Conservation (phyloP, 2,329 filamentous ascomycete species). For the Emmonsiellopsis sp. region DNA sequence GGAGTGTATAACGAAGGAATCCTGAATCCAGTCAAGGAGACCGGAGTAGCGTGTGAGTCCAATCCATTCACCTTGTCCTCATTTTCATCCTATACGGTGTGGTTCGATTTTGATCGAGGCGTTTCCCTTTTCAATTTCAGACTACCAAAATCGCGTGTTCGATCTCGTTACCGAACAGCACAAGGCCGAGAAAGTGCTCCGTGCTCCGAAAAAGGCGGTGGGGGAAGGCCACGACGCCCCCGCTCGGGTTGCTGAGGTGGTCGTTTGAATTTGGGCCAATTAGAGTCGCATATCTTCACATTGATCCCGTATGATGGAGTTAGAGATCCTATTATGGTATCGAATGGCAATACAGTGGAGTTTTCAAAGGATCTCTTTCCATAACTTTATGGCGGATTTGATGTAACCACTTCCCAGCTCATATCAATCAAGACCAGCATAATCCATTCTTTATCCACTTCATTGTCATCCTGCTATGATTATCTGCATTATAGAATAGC, state of each 20-base stretch:
- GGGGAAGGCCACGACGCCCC: not conserved
- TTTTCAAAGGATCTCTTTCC: too few relatives aligned
- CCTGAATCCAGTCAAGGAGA: slow-evolving; percentile 47
- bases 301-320: too few relatives aligned
- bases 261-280: too few relatives aligned
- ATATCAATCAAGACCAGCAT: too few relatives aligned
- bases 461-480: too few relatives aligned
- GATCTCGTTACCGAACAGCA: slow-evolving; percentile 37
- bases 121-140: slow-evolving; percentile 16
- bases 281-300: too few relatives aligned
- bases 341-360: too few relatives aligned
- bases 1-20: slow-evolving; percentile 48
- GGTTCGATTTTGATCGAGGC: not conserved
- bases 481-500: too few relatives aligned
- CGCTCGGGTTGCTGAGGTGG: not conserved
- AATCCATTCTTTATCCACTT: too few relatives aligned
- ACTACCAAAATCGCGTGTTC: slow-evolving; percentile 39
- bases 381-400: too few relatives aligned
- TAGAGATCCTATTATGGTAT: too few relatives aligned
- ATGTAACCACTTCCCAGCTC: too few relatives aligned
- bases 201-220: not conserved
- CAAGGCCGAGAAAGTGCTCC: slow-evolving; percentile 19
- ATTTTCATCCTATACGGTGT: not conserved
- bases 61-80: not conserved
- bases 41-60: slow-evolving; percentile 42